These are phyloP conservation scores for Zygosaccharomyces rouxii DNA, from an alignment of 805 yeast species.

Conservation along the genomic window DNA sequence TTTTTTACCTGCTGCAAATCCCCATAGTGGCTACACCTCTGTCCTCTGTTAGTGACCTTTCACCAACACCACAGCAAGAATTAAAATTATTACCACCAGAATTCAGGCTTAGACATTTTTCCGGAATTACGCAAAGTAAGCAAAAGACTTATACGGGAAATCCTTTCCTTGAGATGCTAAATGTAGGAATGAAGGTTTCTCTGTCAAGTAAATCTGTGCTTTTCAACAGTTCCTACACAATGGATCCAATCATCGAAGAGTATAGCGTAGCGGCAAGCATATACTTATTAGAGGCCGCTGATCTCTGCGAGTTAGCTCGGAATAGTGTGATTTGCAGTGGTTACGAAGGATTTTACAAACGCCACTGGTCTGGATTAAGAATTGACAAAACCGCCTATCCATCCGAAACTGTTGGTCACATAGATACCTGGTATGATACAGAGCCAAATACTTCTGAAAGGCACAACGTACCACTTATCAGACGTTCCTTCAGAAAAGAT, in stretches of 20 bases:
- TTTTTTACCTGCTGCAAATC: slow-evolving; percentile 30
- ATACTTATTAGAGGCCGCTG: slow-evolving; percentile 32
- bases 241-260: slow-evolving; percentile 34
- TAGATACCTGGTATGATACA: slow-evolving; percentile 31
- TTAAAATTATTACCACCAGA: not conserved
- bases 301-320: slow-evolving; percentile 31
- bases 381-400: slow-evolving; percentile 9
- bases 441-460: slow-evolving; percentile 28
- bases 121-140: slow-evolving; percentile 25
- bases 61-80: slow-evolving; percentile 8
- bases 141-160: slow-evolving; percentile 23
- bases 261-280: slow-evolving; percentile 37
- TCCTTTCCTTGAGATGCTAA: slow-evolving; percentile 32
- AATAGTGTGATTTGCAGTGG: slow-evolving; percentile 30
- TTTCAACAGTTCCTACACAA: slow-evolving; percentile 32
- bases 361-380: slow-evolving; percentile 33
- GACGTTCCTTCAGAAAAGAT: slow-evolving; percentile 27
- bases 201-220: slow-evolving; percentile 30
- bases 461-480: slow-evolving; percentile 32
- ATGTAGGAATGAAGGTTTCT: slow-evolving; percentile 27
- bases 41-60: slow-evolving; percentile 26
- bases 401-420: slow-evolving; percentile 22
- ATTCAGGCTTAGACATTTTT: slow-evolving; percentile 10
- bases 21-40: slow-evolving; percentile 31
- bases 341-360: slow-evolving; percentile 32